Evolutionary conservation across 768 basidiomycete genomes (phyloP), one percentile per base, ranked within the genome.

Genomic region (Leccinum imitatum): DNA sequence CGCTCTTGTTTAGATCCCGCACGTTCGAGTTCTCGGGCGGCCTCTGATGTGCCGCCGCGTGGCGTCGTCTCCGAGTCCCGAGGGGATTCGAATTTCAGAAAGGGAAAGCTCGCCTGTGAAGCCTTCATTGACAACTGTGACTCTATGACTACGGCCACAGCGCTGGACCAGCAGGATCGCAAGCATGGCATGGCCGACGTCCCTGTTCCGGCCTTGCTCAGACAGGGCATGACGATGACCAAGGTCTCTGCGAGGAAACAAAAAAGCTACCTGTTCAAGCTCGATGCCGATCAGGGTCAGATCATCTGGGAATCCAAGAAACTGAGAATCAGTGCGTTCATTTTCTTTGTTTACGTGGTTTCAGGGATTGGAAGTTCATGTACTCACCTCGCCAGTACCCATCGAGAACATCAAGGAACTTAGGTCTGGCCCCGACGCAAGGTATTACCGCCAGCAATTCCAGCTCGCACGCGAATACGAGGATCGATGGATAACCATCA

Each of bases 331-430:
- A 84, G 86, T 87, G 64, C 53, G 85, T 82, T 39, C 17, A 30
- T 9, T 13, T 15, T 55, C 14, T 57, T 58, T 23, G 58, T 41
- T 5, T 8, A 17, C 15, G 3, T 13, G 39, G 39, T 39, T 39
- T 17, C 15, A 7, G 17, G 39, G 39, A 4, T 17, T 7, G 14
- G 39, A 39, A 39, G 39, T 39, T 39, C 17, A 39, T 39, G 39
- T 13, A 33, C 33, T 33, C 19, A 9, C 50, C 58, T 53, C 25
- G 19, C 47, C 60, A 95, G 95, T 96, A 50, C 84, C 89, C 1
- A 87, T 97, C 67, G 92, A 92, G 70, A 82, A 84, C 64, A 91
- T 97, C 73, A 90, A 91, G 57, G 95, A 96, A 69, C 82, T 97
- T 31, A 87, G 95, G 15, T 80, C 86, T 0, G 90, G 88, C 14